Evolutionary conservation across 1,139 yeast species (phyloP).

Genomic region (Yamadazyma jaroonii): DNA sequence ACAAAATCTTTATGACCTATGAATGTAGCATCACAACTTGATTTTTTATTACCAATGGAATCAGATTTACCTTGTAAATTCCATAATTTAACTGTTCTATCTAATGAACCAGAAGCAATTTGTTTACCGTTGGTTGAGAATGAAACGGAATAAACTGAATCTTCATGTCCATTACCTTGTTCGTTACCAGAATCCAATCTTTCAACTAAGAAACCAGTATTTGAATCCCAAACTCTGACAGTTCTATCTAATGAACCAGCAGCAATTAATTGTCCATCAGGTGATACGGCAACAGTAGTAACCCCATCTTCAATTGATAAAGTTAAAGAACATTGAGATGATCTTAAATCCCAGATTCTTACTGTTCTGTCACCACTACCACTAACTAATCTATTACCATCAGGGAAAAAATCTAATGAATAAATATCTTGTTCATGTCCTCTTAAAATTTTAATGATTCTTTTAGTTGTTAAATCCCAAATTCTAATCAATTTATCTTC

Average conservation of each 20-base stretch:
- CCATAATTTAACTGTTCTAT: conserved; percentile 96
- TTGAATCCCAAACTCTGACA: conserved; percentile 96
- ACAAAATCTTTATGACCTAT: conserved; percentile 97
- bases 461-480: conserved; percentile 90
- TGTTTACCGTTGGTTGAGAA: conserved; percentile 91
- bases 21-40: conserved; percentile 86
- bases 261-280: conserved; percentile 91
- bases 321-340: conserved; percentile 88
- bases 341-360: conserved; percentile 92
- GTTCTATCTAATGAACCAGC: conserved; percentile 97
- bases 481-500: conserved; percentile 95
- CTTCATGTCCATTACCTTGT: conserved; percentile 91
- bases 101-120: conserved; percentile 92
- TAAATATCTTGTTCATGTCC: conserved; percentile 99
- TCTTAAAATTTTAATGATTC: conserved; percentile 80
- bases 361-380: conserved; percentile 98
- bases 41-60: conserved; percentile 40
- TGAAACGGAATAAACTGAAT: conserved; percentile 92
- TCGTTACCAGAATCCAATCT: conserved; percentile 88
- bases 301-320: conserved; percentile 95
- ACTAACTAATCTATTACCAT: conserved; percentile 89
- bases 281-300: conserved; percentile 95
- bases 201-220: conserved; percentile 90
- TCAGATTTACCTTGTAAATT: conserved; percentile 66
- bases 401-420: conserved; percentile 93